Evolutionary conservation across 1,284 basidiomycete genomes (phyloP).

Genomic region (Cystobasidium sp.): DNA sequence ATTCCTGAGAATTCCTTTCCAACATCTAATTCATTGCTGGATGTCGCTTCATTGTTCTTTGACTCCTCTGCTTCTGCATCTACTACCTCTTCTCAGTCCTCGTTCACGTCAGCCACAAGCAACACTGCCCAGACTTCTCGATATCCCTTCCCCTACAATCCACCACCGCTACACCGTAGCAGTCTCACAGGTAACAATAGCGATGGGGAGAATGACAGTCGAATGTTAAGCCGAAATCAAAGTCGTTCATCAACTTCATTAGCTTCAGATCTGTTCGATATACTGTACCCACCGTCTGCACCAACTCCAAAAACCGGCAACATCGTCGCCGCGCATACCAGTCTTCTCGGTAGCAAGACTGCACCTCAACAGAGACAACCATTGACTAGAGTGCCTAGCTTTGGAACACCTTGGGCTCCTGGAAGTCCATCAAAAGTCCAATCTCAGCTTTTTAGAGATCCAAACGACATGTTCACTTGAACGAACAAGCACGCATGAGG

Average conservation of each 20-base stretch:
- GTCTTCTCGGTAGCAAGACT: neutral
- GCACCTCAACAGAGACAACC: constrained; percentile 14
- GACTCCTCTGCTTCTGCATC: constrained; percentile 10
- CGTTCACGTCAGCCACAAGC: neutral
- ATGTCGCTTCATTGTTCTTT: constrained; percentile 14
- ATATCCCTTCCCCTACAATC: constrained; percentile 14
- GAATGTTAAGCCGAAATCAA: neutral
- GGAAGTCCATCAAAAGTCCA: constrained; percentile 9
- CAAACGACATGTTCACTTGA: constrained; percentile 15
- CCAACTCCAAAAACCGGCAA: neutral
- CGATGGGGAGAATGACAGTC: constrained; percentile 1
- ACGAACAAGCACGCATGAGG: neutral
- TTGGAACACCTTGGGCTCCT: constrained; percentile 23
- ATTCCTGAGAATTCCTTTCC: neutral
- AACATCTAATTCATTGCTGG: neutral
- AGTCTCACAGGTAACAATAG: neutral
- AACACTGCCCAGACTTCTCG: neutral
- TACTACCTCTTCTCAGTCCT: constrained; percentile 10
- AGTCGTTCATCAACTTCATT: constrained; percentile 9
- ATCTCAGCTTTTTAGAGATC: neutral
- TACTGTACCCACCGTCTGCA: neutral
- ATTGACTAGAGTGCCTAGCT: constrained; percentile 19
- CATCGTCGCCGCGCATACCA: neutral
- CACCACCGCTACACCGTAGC: neutral
- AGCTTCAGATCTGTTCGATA: constrained; percentile 11